Evolutionary conservation across 2,329 filamentous ascomycete genomes (phyloP), one percentile per base, ranked within the genome.

Genomic region (Microdochium trichocladiopsis): DNA sequence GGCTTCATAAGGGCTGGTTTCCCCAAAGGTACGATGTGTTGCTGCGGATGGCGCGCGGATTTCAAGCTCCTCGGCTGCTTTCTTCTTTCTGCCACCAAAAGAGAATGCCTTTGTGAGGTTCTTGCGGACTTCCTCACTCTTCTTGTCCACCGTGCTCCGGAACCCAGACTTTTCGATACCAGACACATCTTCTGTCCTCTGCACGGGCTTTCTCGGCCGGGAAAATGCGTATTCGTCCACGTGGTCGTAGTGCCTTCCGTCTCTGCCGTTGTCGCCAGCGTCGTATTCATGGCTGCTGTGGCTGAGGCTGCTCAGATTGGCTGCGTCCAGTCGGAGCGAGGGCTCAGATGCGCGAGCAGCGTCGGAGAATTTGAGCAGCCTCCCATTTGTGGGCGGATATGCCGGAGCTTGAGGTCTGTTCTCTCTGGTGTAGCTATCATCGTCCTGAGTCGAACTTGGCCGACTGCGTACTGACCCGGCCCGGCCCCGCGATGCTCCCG

Each of bases 141-240:
- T 78, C 64, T 76, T 78, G 56, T 83, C 79, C 48, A 82, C 66
- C 22, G 70, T 72, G 47, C 67, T 75, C 47, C 79, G 69, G 49
- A 83, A 67, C 0, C 75, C 76, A 2, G 77, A 81, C 57, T 76
- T 78, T 58, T 81, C 78, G 49, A 82, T 80, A 6, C 73, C 76
- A 1, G 75, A 77, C 1, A 76, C 70, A 43, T 80, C 76, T 25
- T 79, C 76, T 0, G 73, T 72, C 60, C 69, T 72, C 56, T 76
- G 63, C 10, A 70, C 70, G 0, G 73, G 70, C 41, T 71, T 71
- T 50, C 74, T 66, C 0, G 68, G 67, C 11, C 73, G 68, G 2
- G 69, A 70, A 49, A 76, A 74, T 3, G 69, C 73, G 53, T 70
- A 75, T 49, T 75, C 73, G 21, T 75, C 4, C 5, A 66, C 56